Evolutionary conservation across 371 early-diverging fungal genomes (phyloP).

Genomic region (Pancytospora philotis): DNA sequence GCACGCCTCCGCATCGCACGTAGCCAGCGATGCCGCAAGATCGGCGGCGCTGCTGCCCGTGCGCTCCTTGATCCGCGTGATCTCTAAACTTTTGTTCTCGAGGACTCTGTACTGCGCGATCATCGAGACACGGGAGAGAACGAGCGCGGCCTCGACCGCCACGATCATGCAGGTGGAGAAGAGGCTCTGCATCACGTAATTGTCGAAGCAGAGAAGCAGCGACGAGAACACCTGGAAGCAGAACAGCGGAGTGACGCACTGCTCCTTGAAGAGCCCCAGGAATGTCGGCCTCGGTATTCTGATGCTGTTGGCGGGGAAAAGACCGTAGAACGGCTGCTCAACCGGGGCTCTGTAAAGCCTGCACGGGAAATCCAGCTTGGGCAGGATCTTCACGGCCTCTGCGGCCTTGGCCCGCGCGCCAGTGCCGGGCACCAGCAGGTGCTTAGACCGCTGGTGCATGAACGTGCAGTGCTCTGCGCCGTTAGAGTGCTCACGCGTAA

Average conservation of each 20-base stretch:
- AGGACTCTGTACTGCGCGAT: conserved; percentile 79
- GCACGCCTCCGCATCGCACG: conserved; percentile 57
- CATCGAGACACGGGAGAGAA: conserved; percentile 83
- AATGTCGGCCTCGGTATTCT: conserved; percentile 86
- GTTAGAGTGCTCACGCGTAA: background rate
- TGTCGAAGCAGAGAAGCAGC: conserved; percentile 92
- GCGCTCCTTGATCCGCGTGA: conserved; percentile 58
- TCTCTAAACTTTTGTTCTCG: conserved; percentile 1
- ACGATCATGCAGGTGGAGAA: conserved; percentile 90
- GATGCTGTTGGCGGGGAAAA: conserved; percentile 61
- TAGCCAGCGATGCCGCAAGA: conserved; percentile 46
- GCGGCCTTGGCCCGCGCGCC: conserved; percentile 2
- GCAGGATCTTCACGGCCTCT: background rate
- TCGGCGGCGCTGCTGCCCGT: conserved; percentile 63
- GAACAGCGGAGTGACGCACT: conserved; percentile 94
- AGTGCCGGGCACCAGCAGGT: conserved; percentile 16
- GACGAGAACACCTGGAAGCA: conserved; percentile 98
- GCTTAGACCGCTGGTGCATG: conserved; percentile 30
- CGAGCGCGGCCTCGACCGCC: conserved; percentile 91
- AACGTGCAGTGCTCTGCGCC: conserved; percentile 13
- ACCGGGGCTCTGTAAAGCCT: conserved; percentile 15
- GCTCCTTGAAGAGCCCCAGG: conserved; percentile 83
- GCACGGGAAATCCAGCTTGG: background rate
- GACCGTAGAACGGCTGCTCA: conserved; percentile 8
- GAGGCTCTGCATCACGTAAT: conserved; percentile 96